Conservation (phyloP, 768 basidiomycete genomes). For the Pisolithus albus region DNA sequence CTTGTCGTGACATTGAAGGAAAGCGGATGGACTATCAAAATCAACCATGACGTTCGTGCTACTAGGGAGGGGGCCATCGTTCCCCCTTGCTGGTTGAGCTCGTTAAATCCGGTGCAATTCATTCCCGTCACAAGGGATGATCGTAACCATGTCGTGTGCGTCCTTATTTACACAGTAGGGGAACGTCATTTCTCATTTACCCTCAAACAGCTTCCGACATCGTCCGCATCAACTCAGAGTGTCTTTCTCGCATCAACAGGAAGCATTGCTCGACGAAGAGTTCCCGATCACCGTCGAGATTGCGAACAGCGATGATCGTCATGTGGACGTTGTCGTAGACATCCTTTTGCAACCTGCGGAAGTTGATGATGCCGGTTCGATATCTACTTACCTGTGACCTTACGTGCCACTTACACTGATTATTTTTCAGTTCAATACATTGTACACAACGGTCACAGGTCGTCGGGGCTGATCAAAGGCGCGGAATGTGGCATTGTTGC, state of each 20-base stretch:
- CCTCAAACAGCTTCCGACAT: constrained; percentile 46
- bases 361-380: constrained; percentile 62
- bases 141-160: constrained; percentile 43
- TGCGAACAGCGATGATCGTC: constrained; percentile 62
- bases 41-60: constrained; percentile 45
- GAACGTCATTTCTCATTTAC: neutral
- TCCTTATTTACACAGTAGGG: neutral
- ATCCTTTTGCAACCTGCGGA: constrained; percentile 77
- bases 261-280: constrained; percentile 76
- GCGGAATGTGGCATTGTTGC: constrained; percentile 56
- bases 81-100: constrained; percentile 51
- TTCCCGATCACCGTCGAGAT: constrained; percentile 70
- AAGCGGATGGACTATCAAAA: constrained; percentile 60
- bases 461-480: constrained; percentile 68
- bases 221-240: constrained; percentile 54
- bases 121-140: constrained; percentile 44
- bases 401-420: neutral
- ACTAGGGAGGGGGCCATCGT: constrained; percentile 26
- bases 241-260: constrained; percentile 49
- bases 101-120: constrained; percentile 46
- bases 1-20: constrained; percentile 49
- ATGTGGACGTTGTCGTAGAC: constrained; percentile 64
- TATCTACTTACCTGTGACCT: neutral
- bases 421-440: constrained; percentile 49
- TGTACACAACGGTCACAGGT: constrained; percentile 52